Percentiles rank a stretch among this genome's conserved stretches.
These are phyloP conservation scores for Leptographium wingfieldii DNA, from an alignment of 2,329 filamentous ascomycete genomes.

Conservation along the genomic window DNA sequence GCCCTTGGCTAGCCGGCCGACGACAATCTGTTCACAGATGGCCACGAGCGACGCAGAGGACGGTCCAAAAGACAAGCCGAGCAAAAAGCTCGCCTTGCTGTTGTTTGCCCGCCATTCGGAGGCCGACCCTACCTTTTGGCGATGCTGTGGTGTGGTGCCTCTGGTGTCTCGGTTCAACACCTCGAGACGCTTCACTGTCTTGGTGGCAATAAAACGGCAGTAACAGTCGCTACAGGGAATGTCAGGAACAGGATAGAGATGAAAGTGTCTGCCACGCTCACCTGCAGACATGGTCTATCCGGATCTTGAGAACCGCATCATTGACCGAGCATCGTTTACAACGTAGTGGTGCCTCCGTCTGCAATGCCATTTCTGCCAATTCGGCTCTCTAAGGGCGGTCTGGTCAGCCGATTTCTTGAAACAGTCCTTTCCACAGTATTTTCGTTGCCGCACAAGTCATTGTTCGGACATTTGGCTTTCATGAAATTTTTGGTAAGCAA, in stretches of 20 bases:
- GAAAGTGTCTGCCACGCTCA: conserved; percentile 18
- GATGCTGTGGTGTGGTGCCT: conserved; percentile 14
- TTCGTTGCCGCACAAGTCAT: background rate
- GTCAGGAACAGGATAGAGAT: background rate
- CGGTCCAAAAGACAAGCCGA: conserved; percentile 72
- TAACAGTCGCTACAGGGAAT: conserved; percentile 53
- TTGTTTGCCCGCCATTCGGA: conserved; percentile 15
- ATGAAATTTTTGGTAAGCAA: background rate
- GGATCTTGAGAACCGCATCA: conserved; percentile 38
- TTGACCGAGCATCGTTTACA: conserved; percentile 45
- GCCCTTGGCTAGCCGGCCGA: conserved; percentile 50
- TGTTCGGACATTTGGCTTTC: background rate
- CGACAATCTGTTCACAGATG: conserved; percentile 57
- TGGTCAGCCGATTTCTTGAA: background rate
- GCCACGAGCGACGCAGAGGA: conserved; percentile 70
- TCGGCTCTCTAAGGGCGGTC: background rate
- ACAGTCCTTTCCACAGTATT: background rate
- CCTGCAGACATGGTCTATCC: conserved; percentile 48
- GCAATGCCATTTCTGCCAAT: background rate
- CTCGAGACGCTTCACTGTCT: conserved; percentile 61
- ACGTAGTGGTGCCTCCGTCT: conserved; percentile 12
- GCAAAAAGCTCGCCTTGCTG: conserved; percentile 43
- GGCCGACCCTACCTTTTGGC: conserved; percentile 6
- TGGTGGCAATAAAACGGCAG: conserved; percentile 61
- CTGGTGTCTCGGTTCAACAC: conserved; percentile 34